A percentile compares a stretch with the other conserved stretches of the same genome.
Evolutionary conservation across 169 alveolate species (phyloP).

Genomic region (Cryptosporidium tyzzeri): DNA sequence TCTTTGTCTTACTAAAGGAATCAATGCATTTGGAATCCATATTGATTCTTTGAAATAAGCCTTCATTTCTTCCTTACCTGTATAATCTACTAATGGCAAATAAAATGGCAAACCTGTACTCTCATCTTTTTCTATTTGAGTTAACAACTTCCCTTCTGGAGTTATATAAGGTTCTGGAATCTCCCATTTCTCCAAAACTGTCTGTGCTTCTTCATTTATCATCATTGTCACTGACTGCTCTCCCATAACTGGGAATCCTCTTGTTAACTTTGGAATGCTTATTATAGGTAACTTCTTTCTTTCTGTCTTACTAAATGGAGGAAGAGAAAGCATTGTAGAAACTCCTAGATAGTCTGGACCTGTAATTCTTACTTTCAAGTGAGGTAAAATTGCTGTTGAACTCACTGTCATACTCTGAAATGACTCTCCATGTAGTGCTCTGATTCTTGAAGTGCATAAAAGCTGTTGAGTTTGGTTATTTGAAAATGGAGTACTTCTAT

Average conservation of each 20-base stretch:
- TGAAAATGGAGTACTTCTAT: slow-evolving; percentile 7
- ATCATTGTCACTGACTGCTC: slow-evolving; percentile 62
- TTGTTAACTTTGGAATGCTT: slow-evolving; percentile 48
- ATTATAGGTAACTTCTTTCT: slow-evolving; percentile 45
- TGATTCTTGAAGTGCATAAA: slow-evolving; percentile 44
- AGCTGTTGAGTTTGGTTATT: slow-evolving; percentile 28
- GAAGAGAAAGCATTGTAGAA: slow-evolving; percentile 63
- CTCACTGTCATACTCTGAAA: slow-evolving; percentile 60
- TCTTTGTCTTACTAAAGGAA: slow-evolving; percentile 39
- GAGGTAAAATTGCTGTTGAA: slow-evolving; percentile 68
- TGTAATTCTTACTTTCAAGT: slow-evolving; percentile 42
- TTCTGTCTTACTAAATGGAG: slow-evolving; percentile 53
- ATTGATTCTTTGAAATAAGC: slow-evolving; percentile 70
- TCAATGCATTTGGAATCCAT: slow-evolving; percentile 67
- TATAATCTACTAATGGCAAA: slow-evolving; percentile 20
- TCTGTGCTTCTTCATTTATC: slow-evolving; percentile 64
- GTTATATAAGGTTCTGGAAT: slow-evolving; percentile 71
- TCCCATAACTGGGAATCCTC: slow-evolving; percentile 71
- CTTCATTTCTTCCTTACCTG: slow-evolving; percentile 60
- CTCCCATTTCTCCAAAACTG: slow-evolving; percentile 38
- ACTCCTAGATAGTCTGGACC: slow-evolving; percentile 71
- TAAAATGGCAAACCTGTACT: slow-evolving; percentile 1
- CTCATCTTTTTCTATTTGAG: slow-evolving; percentile 38
- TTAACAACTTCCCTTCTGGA: slow-evolving; percentile 61
- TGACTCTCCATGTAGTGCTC: slow-evolving; percentile 64